phyloP scores from a whole-genome alignment of 139 green algal genomes.

The Tetradesmus obliquus region DNA sequence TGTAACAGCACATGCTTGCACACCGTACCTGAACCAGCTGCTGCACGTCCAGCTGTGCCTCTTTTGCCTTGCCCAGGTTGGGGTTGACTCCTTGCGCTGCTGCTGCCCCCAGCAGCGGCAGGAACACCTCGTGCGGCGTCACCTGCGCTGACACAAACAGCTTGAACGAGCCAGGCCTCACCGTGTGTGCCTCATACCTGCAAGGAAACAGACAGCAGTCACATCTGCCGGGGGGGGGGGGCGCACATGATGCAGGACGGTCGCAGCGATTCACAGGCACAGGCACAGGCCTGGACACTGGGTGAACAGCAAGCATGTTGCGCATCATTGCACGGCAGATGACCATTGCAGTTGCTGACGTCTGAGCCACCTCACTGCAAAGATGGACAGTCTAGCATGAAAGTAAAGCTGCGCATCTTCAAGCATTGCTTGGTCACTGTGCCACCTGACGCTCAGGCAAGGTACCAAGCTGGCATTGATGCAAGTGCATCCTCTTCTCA shows the following conservation, averaged over 20 bases:
- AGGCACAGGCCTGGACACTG: too few species aligned
- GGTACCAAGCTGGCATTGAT: not conserved
- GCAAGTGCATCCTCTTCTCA: not conserved
- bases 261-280: too few species aligned
- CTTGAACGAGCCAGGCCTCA: not conserved
- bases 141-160: slow-evolving; percentile 5
- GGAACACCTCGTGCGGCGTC: slow-evolving; percentile 37
- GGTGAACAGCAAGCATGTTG: too few species aligned
- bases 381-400: too few species aligned
- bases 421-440: too few species aligned
- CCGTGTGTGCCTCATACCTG: slow-evolving; percentile 25
- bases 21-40: slow-evolving; percentile 22
- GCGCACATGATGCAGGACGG: too few species aligned
- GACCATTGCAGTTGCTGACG: too few species aligned
- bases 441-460: not conserved
- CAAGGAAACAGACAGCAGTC: not conserved
- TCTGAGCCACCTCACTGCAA: too few species aligned
- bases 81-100: slow-evolving; percentile 33
- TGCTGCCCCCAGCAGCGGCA: slow-evolving; percentile 43
- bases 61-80: slow-evolving; percentile 22
- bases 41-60: slow-evolving; percentile 20
- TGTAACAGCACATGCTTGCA: not conserved
- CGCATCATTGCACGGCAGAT: too few species aligned
- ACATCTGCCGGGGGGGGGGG: too few species aligned
- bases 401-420: too few species aligned